A percentile compares a stretch with the other conserved stretches of the same genome.
These are phyloP conservation scores for Extremus antarcticus DNA, from an alignment of 495 filamentous ascomycete species.

Conservation along the genomic window DNA sequence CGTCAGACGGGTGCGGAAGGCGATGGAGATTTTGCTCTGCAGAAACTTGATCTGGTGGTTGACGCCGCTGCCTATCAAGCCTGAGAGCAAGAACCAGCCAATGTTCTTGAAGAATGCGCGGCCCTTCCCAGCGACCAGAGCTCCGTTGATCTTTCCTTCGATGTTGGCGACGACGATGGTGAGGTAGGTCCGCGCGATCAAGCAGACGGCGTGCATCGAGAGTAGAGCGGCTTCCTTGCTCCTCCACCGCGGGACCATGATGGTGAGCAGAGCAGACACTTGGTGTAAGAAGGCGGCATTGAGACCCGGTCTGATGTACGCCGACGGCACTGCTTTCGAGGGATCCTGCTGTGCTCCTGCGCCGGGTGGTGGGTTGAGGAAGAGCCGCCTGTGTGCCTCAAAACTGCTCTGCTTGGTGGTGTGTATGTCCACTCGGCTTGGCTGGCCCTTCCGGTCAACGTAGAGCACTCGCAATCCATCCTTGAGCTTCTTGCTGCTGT, in stretches of 20 bases:
- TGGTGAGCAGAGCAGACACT: conserved; percentile 86
- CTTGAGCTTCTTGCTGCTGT: conserved; percentile 84
- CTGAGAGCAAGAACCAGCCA: conserved; percentile 67
- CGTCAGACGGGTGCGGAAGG: conserved; percentile 91
- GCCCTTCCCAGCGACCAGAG: conserved; percentile 89
- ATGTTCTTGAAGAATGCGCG: conserved; percentile 81
- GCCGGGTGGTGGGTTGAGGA: conserved; percentile 77
- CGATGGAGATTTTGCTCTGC: conserved; percentile 94
- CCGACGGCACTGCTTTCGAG: conserved; percentile 60
- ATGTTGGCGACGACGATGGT: conserved; percentile 85
- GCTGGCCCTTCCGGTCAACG: conserved; percentile 70
- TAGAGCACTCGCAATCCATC: conserved; percentile 91
- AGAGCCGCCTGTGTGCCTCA: conserved; percentile 87
- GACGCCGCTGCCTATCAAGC: conserved; percentile 72
- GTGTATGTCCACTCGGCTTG: conserved; percentile 82
- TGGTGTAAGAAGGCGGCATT: conserved; percentile 98
- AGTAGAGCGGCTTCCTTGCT: conserved; percentile 90
- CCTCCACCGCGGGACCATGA: conserved; percentile 91
- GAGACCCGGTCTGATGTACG: conserved; percentile 83
- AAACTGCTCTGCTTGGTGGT: conserved; percentile 92
- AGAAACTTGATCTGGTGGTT: conserved; percentile 98
- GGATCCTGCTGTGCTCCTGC: conserved; percentile 58
- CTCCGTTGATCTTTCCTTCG: conserved; percentile 92
- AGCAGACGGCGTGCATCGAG: conserved; percentile 73
- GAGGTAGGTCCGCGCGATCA: conserved; percentile 86